Conservation (phyloP, 257 asterid genomes). For the Plantago elongata region DNA sequence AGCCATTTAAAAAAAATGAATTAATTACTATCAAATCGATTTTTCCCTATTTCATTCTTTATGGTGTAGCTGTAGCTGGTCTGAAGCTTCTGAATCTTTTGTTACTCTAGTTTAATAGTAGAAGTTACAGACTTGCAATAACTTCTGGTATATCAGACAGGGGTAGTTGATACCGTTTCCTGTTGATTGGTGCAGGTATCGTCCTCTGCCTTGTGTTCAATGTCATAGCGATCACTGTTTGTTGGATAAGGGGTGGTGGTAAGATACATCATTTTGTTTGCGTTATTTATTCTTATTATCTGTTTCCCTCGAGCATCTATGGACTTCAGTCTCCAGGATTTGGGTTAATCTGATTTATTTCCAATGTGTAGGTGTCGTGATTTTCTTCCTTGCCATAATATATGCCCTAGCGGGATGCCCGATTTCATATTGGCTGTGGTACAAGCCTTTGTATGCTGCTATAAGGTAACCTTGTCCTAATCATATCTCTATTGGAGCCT, state of each 20-base stretch:
- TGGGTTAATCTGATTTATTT: constrained; percentile 17
- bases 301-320: constrained; percentile 1
- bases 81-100: constrained; percentile 7
- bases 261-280: constrained; percentile 24
- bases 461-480: constrained; percentile 54
- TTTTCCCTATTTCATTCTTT: not conserved
- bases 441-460: constrained; percentile 91
- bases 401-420: constrained; percentile 86
- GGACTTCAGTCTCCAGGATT: not conserved
- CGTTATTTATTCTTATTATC: constrained; percentile 1
- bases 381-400: constrained; percentile 81
- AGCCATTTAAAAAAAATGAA: too few relatives aligned
- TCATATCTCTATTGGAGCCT: constrained; percentile 6
- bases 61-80: not conserved
- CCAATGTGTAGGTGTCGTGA: constrained; percentile 65
- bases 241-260: constrained; percentile 97
- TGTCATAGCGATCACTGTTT: constrained; percentile 68
- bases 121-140: constrained; percentile 15
- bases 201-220: constrained; percentile 88
- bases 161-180: not conserved
- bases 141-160: constrained; percentile 2
- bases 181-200: constrained; percentile 53
- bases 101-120: constrained; percentile 7
- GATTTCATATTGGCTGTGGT: constrained; percentile 85
- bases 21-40: not conserved